phyloP scores from a whole-genome alignment of 371 early-diverging fungal species.

The Apophysomyces variabilis region DNA sequence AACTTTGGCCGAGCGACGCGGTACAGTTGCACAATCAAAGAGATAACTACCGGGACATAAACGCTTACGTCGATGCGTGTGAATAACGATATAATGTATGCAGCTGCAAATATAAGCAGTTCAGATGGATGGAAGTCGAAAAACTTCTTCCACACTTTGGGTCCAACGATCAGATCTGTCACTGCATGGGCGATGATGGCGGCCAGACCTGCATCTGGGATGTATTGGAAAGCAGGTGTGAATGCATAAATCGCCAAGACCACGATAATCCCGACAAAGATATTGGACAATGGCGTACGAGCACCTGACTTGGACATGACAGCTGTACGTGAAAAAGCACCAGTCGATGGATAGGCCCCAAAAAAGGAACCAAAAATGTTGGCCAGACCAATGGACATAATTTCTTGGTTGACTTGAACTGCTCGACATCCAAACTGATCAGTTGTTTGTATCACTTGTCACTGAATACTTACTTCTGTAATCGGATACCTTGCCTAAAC shows the following conservation, averaged over 20 bases:
- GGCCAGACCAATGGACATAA: constrained; percentile 78
- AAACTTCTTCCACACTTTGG: constrained; percentile 47
- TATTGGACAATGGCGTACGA: constrained; percentile 75
- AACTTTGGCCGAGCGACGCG: constrained; percentile 69
- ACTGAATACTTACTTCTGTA: constrained; percentile 43
- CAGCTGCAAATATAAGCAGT: constrained; percentile 38
- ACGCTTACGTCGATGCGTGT: constrained; percentile 71
- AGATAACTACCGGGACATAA: constrained; percentile 65
- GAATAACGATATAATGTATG: constrained; percentile 62
- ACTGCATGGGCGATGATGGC: constrained; percentile 80
- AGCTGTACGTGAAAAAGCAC: constrained; percentile 86
- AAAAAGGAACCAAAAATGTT: constrained; percentile 84
- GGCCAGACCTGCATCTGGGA: constrained; percentile 77
- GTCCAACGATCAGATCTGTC: constrained; percentile 61
- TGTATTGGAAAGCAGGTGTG: constrained; percentile 83
- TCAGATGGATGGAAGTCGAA: constrained; percentile 46
- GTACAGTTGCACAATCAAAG: constrained; percentile 67
- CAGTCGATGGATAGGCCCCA: constrained; percentile 82
- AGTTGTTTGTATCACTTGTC: constrained; percentile 19
- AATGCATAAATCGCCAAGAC: constrained; percentile 75
- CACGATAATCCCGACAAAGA: constrained; percentile 78
- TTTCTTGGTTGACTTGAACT: constrained; percentile 78
- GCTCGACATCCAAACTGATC: not conserved
- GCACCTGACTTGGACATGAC: constrained; percentile 75
- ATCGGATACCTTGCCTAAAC: constrained; percentile 73